phyloP scores from a whole-genome alignment of 2,329 filamentous ascomycete species.

The Colletotrichum tropicicola region DNA sequence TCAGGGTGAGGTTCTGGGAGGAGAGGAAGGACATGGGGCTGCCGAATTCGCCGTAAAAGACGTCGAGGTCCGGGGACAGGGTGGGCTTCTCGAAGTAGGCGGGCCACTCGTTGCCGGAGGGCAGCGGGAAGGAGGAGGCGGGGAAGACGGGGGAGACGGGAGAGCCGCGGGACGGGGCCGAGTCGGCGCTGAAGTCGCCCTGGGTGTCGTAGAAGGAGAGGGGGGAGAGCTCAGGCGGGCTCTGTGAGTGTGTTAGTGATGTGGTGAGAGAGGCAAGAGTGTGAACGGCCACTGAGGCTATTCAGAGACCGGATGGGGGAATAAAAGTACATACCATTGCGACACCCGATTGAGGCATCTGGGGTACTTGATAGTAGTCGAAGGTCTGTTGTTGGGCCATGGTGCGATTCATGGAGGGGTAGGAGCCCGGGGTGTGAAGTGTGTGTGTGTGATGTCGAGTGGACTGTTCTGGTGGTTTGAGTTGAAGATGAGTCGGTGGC shows the following conservation, averaged over 20 bases:
- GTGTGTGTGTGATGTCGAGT: background rate
- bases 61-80: constrained; percentile 38
- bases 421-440: background rate
- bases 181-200: constrained; percentile 45
- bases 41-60: constrained; percentile 42
- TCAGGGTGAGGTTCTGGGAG: constrained; percentile 37
- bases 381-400: constrained; percentile 28
- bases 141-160: constrained; percentile 40
- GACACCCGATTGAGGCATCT: constrained; percentile 17
- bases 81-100: constrained; percentile 39
- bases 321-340: constrained; percentile 11
- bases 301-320: background rate
- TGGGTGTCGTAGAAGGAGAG: constrained; percentile 33
- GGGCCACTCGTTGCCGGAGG: constrained; percentile 36
- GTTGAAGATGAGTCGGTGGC: constrained; percentile 3
- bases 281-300: background rate
- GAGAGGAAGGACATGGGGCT: constrained; percentile 37
- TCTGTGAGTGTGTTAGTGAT: constrained; percentile 25
- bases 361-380: constrained; percentile 26
- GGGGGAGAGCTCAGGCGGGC: constrained; percentile 29
- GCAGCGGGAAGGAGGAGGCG: constrained; percentile 39
- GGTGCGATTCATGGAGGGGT: constrained; percentile 20
- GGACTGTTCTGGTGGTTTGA: background rate
- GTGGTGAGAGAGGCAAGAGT: background rate
- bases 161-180: constrained; percentile 42